These are phyloP conservation scores for Kwoniella sp. DNA, from an alignment of 768 basidiomycete species.

Conservation along the genomic window DNA sequence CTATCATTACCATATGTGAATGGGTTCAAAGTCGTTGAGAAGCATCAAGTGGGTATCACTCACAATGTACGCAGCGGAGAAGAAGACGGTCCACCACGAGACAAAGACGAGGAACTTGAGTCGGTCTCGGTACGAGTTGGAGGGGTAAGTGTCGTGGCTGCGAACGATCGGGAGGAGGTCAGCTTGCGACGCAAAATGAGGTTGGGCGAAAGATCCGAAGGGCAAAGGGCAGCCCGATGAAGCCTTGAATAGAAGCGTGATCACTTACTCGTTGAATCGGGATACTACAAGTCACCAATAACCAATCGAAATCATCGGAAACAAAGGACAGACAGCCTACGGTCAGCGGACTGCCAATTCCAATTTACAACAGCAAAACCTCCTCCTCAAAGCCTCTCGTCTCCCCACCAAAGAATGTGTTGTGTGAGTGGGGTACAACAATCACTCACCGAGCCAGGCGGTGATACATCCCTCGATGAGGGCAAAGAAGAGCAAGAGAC, in stretches of 20 bases:
- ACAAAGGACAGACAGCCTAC: too few relatives aligned
- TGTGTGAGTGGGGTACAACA: background rate
- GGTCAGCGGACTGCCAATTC: too few relatives aligned
- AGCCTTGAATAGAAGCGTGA: background rate
- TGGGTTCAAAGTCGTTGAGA: background rate
- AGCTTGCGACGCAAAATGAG: background rate
- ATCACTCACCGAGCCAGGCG: conserved; percentile 42
- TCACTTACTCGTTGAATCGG: conserved; percentile 37
- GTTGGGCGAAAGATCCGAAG: background rate
- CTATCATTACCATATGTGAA: background rate
- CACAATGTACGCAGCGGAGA: conserved; percentile 46
- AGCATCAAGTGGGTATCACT: background rate
- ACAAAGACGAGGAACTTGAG: conserved; percentile 53
- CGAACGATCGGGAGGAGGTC: background rate
- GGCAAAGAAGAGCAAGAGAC: conserved; percentile 46
- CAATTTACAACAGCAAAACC: too few relatives aligned
- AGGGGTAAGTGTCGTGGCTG: conserved; percentile 48
- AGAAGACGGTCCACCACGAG: conserved; percentile 56
- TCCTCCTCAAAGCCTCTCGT: background rate
- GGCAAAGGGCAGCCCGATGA: conserved; percentile 2
- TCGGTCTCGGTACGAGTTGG: conserved; percentile 44
- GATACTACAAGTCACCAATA: conserved; percentile 11
- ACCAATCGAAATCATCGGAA: background rate
- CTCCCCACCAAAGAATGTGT: background rate
- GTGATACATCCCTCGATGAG: conserved; percentile 54